A percentile compares a stretch with the other conserved stretches of the same genome.
Evolutionary conservation across 495 filamentous ascomycete genomes (phyloP).

Genomic region (Hypoxylon intermedium): DNA sequence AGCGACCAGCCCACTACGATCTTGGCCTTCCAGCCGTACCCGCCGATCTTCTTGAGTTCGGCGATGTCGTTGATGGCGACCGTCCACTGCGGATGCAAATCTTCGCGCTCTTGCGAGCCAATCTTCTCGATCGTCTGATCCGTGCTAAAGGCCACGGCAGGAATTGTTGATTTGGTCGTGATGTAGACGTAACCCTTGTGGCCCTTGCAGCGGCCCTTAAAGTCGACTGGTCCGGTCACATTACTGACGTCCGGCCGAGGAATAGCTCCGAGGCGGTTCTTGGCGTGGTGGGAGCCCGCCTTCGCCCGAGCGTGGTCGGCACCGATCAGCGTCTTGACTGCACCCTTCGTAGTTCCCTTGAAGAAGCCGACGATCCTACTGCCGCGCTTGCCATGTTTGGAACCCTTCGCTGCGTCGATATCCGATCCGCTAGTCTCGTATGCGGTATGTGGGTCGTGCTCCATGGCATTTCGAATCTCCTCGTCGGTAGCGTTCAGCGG

Average conservation of each 20-base stretch:
- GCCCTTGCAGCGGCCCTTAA: constrained; percentile 74
- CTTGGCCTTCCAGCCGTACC: constrained; percentile 89
- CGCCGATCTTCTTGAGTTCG: constrained; percentile 83
- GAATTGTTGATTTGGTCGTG: constrained; percentile 64
- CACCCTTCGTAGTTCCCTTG: constrained; percentile 70
- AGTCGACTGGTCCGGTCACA: constrained; percentile 72
- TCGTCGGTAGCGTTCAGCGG: constrained; percentile 50
- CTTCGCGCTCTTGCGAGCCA: constrained; percentile 58
- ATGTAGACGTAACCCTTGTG: constrained; percentile 76
- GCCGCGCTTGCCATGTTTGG: constrained; percentile 51
- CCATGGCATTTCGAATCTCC: constrained; percentile 54
- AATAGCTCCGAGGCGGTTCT: constrained; percentile 74
- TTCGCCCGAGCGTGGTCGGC: constrained; percentile 73
- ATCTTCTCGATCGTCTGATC: constrained; percentile 50
- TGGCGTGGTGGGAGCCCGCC: constrained; percentile 69
- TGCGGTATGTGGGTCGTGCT: constrained; percentile 44
- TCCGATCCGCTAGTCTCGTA: constrained; percentile 53
- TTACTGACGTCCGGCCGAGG: constrained; percentile 53
- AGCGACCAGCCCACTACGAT: constrained; percentile 83
- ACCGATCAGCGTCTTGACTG: constrained; percentile 72
- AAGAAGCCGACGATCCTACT: constrained; percentile 68
- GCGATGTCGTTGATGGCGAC: constrained; percentile 58
- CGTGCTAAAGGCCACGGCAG: constrained; percentile 64
- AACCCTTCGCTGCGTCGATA: constrained; percentile 51
- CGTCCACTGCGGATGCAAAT: constrained; percentile 63